Evolutionary conservation across 768 basidiomycete species (phyloP), one percentile per base, ranked within the genome.

Genomic region (Suillus spraguei): DNA sequence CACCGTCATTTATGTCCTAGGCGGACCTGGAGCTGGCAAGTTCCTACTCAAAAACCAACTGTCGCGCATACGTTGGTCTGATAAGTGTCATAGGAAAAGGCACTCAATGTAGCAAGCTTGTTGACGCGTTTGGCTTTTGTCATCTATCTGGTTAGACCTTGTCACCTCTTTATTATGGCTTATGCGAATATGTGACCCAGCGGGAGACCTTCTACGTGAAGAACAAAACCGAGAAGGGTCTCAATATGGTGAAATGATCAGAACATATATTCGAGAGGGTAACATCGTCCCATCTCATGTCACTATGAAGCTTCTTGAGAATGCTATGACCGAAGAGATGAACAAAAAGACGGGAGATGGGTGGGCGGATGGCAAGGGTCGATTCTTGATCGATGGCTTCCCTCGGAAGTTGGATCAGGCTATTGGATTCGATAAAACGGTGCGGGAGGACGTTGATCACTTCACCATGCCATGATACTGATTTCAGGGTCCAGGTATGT

Each of bases 351-450:
- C 76, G 0, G 79, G 80, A 13, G 78, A 81, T 8, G 87, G 85
- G 24, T 95, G 94, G 94, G 75, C 74, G 10, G 78, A 85, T 38
- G 92, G 90, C 32, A 80, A 78, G 60, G 94, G 93, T 39, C 87
- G 94, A 53, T 99, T 99, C 82, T 82, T 99, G 69, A 89, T 99
- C 65, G 97, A 99, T 66, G 97, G 97, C 1, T 99, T 99, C 78
- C 97, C 97, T 61, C 86, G 97, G 65, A 95, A 99, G 82, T 95
- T 99, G 95, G 97, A 99, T 74, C 97, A 99, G 78, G 97, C 96
- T 0, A 64, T 89, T 70, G 88, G 88, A 74, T 99, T 98, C 72
- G 97, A 99, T 70, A 81, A 91, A 68, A 82, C 87, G 54, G 97
- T 95, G 67, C 61, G 85, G 76, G 4, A 10, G 1, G 24, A n/a